Percentiles rank a stretch among this genome's conserved stretches.
Conservation (phyloP, 2,329 filamentous ascomycete species). For the Zarea fungicola region DNA sequence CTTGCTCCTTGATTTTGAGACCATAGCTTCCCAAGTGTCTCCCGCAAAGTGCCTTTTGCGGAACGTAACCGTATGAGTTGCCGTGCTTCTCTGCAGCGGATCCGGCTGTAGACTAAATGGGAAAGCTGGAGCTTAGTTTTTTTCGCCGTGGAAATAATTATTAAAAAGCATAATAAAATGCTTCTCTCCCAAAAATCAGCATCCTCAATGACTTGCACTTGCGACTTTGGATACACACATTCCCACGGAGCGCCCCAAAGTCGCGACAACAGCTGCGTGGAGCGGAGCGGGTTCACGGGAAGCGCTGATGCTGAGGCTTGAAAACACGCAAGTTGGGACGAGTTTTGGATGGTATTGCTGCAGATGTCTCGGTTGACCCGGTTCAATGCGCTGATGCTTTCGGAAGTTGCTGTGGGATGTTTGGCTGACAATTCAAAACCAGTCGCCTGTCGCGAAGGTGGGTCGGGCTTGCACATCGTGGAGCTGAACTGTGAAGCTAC, state of each 20-base stretch:
- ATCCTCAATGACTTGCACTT: too few species aligned
- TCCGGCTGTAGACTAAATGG: too few species aligned
- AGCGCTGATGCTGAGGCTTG: background rate
- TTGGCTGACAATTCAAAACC: background rate
- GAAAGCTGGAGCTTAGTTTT: too few species aligned
- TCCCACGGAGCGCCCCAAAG: too few species aligned
- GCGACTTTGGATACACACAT: too few species aligned
- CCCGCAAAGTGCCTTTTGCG: background rate
- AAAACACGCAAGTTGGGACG: background rate
- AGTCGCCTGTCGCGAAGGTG: constrained; percentile 3
- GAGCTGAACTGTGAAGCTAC: background rate
- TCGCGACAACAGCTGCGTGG: too few species aligned
- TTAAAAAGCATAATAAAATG: too few species aligned
- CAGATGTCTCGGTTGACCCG: background rate
- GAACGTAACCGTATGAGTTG: too few species aligned
- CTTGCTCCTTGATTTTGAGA: background rate
- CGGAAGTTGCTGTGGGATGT: background rate
- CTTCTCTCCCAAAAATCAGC: too few species aligned
- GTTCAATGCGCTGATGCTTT: background rate
- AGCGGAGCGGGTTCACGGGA: background rate
- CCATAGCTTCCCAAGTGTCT: background rate
- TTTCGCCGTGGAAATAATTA: too few species aligned
- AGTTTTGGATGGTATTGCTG: background rate
- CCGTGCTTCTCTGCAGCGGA: too few species aligned
- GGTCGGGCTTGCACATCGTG: constrained; percentile 5